These are phyloP conservation scores for Parafenestella ontariensis DNA, from an alignment of 2,329 filamentous ascomycete genomes.

Conservation along the genomic window DNA sequence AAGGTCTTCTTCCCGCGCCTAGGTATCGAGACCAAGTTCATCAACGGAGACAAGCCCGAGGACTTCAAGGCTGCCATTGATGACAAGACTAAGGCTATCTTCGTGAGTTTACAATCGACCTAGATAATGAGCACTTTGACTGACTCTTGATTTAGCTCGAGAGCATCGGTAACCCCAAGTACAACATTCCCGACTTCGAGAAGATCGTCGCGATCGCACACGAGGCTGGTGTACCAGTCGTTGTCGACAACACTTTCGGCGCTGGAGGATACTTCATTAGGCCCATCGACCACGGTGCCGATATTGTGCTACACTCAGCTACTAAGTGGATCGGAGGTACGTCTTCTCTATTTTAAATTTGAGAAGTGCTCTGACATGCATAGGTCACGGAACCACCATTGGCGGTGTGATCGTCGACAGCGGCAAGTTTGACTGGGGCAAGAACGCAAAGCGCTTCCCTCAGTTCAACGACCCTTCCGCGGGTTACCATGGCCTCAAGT, in stretches of 20 bases:
- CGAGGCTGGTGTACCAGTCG: constrained; percentile 64
- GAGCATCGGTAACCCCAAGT: constrained; percentile 91
- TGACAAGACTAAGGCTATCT: constrained; percentile 91
- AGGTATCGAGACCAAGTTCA: constrained; percentile 87
- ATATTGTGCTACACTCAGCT: constrained; percentile 92
- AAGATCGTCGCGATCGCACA: constrained; percentile 83
- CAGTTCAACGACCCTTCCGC: constrained; percentile 89
- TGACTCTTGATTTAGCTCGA: constrained; percentile 57
- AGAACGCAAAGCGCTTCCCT: constrained; percentile 82
- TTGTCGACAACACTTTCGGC: constrained; percentile 91
- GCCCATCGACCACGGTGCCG: constrained; percentile 88
- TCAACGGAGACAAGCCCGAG: constrained; percentile 78
- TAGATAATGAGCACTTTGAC: neutral
- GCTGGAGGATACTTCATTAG: constrained; percentile 88
- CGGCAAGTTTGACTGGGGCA: constrained; percentile 94
- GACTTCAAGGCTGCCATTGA: constrained; percentile 86
- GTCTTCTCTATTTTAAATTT: neutral
- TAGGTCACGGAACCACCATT: constrained; percentile 82
- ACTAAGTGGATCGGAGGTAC: constrained; percentile 94
- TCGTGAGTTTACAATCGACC: constrained; percentile 56
- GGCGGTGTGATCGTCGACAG: constrained; percentile 85
- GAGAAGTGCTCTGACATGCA: neutral
- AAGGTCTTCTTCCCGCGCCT: constrained; percentile 89
- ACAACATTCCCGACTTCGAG: constrained; percentile 92
- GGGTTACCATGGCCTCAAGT: constrained; percentile 92